Percentiles rank a stretch among this genome's conserved stretches.
phyloP scores from a whole-genome alignment of 169 alveolate species.

The Cystoisospora suis region DNA sequence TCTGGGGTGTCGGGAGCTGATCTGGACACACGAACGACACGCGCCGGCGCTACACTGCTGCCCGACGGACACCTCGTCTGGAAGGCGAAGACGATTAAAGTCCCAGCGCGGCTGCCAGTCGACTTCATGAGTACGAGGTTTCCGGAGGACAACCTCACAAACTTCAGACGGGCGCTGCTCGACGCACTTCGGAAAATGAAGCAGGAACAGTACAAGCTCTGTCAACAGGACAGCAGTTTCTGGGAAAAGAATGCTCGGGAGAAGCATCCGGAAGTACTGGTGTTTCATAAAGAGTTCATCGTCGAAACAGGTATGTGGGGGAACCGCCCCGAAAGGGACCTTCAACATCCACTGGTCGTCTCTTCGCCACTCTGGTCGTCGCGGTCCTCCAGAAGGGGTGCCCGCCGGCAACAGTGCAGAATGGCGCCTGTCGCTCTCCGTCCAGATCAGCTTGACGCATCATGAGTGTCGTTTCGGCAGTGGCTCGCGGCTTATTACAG shows the following conservation, averaged over 20 bases:
- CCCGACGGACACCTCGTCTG: background rate
- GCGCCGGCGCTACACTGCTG: background rate
- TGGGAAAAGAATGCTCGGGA: background rate
- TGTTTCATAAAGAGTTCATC: background rate
- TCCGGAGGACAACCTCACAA: background rate
- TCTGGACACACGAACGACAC: no score
- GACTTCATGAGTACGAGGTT: background rate
- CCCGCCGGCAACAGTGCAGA: no score
- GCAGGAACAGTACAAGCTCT: background rate
- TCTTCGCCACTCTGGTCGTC: no score
- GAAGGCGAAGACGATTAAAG: background rate
- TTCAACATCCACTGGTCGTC: no score
- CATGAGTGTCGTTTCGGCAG: no score
- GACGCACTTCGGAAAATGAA: background rate
- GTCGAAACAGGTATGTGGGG: background rate
- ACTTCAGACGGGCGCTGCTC: background rate
- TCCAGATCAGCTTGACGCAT: no score
- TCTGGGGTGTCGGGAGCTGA: background rate
- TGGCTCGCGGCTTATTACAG: no score
- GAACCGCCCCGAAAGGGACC: no score
- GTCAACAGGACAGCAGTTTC: background rate
- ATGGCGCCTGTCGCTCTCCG: no score
- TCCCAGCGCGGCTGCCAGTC: background rate
- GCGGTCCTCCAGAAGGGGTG: no score
- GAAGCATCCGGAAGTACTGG: background rate